Conservation (phyloP, 2,329 filamentous ascomycete genomes). For the Blastomyces percursus region DNA sequence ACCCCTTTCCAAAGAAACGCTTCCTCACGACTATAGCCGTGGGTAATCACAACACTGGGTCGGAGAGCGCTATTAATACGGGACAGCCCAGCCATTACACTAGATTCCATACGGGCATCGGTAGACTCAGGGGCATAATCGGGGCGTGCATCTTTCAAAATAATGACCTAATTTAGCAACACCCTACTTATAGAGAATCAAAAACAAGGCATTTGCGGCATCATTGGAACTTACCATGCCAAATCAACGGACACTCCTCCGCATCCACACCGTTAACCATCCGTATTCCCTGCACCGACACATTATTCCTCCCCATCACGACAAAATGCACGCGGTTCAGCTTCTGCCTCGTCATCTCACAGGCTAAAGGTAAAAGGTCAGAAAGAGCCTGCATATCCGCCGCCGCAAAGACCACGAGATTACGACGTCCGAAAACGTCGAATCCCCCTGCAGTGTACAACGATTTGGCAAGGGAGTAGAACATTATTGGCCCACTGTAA, state of each 20-base stretch:
- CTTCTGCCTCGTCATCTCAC: conserved; percentile 63
- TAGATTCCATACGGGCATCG: conserved; percentile 55
- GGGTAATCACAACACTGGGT: conserved; percentile 65
- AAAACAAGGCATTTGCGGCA: neutral
- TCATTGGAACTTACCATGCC: conserved; percentile 39
- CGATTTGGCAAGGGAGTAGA: conserved; percentile 52
- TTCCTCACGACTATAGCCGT: conserved; percentile 58
- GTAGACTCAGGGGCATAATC: conserved; percentile 61
- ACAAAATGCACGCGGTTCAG: conserved; percentile 71
- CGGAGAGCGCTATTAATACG: conserved; percentile 65
- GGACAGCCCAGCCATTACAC: conserved; percentile 53
- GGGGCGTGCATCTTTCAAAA: conserved; percentile 53
- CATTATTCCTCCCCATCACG: conserved; percentile 60
- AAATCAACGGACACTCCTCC: conserved; percentile 52
- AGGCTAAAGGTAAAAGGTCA: conserved; percentile 67
- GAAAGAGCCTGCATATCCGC: conserved; percentile 63
- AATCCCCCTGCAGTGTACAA: conserved; percentile 50
- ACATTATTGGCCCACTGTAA: conserved; percentile 61
- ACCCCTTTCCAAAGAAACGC: conserved; percentile 54
- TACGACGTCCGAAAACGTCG: conserved; percentile 43
- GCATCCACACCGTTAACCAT: conserved; percentile 68
- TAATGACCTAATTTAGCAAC: neutral
- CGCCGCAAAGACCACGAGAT: conserved; percentile 69
- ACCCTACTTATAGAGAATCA: neutral
- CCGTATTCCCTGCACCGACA: conserved; percentile 58